A percentile compares a stretch with the other conserved stretches of the same genome.
Conservation (phyloP, 2,329 filamentous ascomycete species). For the Diaporthe sp. region DNA sequence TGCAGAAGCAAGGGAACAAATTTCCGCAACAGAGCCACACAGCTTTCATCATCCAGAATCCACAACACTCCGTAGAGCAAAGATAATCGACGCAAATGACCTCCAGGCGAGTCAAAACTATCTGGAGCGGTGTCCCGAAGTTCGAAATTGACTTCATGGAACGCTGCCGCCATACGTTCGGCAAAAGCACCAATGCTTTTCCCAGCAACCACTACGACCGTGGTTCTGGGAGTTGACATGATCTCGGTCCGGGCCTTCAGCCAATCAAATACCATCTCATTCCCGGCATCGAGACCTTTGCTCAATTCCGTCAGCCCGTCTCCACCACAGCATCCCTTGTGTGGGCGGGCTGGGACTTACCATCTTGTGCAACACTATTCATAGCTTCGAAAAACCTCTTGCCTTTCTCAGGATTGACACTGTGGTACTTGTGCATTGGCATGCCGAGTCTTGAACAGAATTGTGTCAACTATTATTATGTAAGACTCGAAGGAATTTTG, state of each 20-base stretch:
- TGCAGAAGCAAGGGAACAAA: conserved; percentile 9
- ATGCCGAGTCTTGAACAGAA: not conserved
- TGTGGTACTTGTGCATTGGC: conserved; percentile 15
- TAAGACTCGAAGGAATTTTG: not conserved
- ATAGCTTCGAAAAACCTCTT: conserved; percentile 2
- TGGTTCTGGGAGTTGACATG: not conserved
- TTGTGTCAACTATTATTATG: not conserved
- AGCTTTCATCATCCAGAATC: conserved; percentile 12
- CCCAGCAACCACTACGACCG: not conserved
- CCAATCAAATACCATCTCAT: conserved; percentile 9
- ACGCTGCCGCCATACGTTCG: not conserved
- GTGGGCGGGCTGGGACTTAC: not conserved
- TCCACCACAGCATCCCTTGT: rapidly evolving
- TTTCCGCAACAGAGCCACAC: not conserved
- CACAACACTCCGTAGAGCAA: conserved; percentile 13
- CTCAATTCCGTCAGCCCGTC: not conserved
- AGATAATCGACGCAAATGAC: not conserved
- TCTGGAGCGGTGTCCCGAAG: not conserved
- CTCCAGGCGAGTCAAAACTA: not conserved
- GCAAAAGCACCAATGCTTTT: conserved; percentile 25
- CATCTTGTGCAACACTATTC: conserved; percentile 18
- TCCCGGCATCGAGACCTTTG: conserved; percentile 3
- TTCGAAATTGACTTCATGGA: not conserved
- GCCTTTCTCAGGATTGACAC: not conserved
- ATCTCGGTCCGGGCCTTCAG: not conserved